Evolutionary conservation across 75 land plant genomes (phyloP).

Genomic region (Isoetes taiwanensis): DNA sequence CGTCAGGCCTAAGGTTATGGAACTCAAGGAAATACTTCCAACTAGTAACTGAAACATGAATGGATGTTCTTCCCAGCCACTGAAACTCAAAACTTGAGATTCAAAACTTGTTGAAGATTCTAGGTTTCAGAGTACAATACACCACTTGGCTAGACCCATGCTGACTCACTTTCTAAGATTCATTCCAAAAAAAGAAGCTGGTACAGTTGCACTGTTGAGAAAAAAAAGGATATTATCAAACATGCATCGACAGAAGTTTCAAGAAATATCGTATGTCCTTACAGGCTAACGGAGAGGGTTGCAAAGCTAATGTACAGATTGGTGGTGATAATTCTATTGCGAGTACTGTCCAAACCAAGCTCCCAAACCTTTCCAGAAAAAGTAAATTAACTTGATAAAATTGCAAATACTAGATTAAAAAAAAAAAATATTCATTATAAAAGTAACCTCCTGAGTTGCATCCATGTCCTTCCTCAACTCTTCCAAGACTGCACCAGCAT

Average conservation of each 20-base stretch:
- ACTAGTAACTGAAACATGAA: constrained; percentile 20
- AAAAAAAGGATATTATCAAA: not conserved
- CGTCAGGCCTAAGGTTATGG: constrained; percentile 15
- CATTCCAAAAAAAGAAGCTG: constrained; percentile 37
- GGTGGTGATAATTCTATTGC: constrained; percentile 32
- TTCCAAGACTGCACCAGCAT: constrained; percentile 43
- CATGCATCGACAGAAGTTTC: not conserved
- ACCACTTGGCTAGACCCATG: too few species aligned
- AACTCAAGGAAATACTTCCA: constrained; percentile 16
- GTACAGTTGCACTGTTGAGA: constrained; percentile 24
- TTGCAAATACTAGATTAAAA: not conserved
- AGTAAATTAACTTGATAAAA: not conserved
- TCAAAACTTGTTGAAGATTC: not conserved
- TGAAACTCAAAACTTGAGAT: constrained; percentile 9
- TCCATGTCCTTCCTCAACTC: constrained; percentile 39
- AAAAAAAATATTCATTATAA: too few species aligned
- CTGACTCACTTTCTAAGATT: constrained; percentile 24
- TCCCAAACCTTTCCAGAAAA: constrained; percentile 33
- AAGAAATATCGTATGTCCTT: not conserved
- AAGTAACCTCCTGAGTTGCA: constrained; percentile 35
- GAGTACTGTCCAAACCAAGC: constrained; percentile 39
- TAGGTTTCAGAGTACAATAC: not conserved
- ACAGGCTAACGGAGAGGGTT: constrained; percentile 33
- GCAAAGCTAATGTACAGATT: constrained; percentile 32
- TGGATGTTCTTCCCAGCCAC: constrained; percentile 33